A percentile compares a stretch with the other conserved stretches of the same genome.
phyloP scores from a whole-genome alignment of 2,329 filamentous ascomycete genomes.

The Fusarium vanettenii region DNA sequence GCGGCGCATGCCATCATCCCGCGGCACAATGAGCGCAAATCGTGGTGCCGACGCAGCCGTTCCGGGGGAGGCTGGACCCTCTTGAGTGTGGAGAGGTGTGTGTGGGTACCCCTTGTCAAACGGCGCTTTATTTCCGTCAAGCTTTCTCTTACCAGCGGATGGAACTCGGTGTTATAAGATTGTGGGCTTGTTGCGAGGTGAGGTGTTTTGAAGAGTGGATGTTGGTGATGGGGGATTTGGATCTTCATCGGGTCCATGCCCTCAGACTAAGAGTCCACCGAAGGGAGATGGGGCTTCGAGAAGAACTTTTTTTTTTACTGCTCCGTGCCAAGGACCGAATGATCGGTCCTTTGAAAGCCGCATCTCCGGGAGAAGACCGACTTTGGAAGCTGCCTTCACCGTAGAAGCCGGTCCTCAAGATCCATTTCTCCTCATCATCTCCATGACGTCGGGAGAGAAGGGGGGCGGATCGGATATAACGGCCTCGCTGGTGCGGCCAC shows the following conservation, averaged over 20 bases:
- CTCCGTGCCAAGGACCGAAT: slow-evolving; percentile 38
- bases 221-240: neutral
- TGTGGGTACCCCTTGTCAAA: slow-evolving; percentile 16
- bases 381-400: neutral
- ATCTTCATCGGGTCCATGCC: neutral
- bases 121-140: slow-evolving; percentile 30
- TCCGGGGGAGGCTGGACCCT: slow-evolving; percentile 26
- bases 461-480: slow-evolving; percentile 36
- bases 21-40: slow-evolving; percentile 38
- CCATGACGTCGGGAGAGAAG: neutral
- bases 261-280: slow-evolving; percentile 3
- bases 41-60: slow-evolving; percentile 46
- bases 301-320: slow-evolving; percentile 13
- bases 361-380: neutral
- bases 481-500: slow-evolving; percentile 20
- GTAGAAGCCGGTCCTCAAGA: neutral
- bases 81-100: slow-evolving; percentile 16
- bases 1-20: slow-evolving; percentile 44
- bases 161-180: slow-evolving; percentile 7
- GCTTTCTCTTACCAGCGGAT: neutral
- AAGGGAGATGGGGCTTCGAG: slow-evolving; percentile 28
- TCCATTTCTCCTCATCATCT: neutral
- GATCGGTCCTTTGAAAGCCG: slow-evolving; percentile 28
- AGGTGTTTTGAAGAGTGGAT: slow-evolving; percentile 8
- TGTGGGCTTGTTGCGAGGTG: neutral